phyloP scores from a whole-genome alignment of 1,139 yeast genomes.

The Hanseniaspora uvarum region DNA sequence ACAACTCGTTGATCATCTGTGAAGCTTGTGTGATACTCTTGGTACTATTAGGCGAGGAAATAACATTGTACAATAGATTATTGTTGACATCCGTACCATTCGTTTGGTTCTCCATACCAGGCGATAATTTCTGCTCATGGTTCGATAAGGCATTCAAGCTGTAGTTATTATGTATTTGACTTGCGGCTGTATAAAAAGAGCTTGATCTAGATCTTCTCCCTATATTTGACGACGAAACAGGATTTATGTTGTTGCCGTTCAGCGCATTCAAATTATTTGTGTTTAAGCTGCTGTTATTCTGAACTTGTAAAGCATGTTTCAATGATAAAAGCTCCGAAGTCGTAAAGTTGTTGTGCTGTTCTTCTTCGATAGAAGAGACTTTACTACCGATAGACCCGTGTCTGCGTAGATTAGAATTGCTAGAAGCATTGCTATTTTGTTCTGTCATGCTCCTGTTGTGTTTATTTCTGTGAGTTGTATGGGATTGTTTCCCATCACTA shows the following conservation, averaged over 20 bases:
- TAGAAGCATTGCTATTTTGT: conserved; percentile 1
- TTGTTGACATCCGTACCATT: background rate
- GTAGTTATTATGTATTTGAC: background rate
- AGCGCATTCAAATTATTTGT: conserved; percentile 18
- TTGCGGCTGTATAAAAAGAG: conserved; percentile 11
- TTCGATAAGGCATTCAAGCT: background rate
- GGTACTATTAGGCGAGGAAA: conserved; percentile 14
- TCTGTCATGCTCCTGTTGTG: background rate
- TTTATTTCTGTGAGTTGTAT: background rate
- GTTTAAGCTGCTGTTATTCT: conserved; percentile 16
- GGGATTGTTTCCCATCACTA: background rate
- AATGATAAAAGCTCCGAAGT: conserved; percentile 13
- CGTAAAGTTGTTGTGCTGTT: conserved; percentile 11
- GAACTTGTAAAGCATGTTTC: conserved; percentile 15
- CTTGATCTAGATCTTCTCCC: conserved; percentile 16
- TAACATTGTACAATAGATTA: conserved; percentile 5
- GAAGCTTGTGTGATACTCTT: conserved; percentile 15
- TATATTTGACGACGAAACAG: background rate
- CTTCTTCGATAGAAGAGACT: conserved; percentile 3
- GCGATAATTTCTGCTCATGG: background rate
- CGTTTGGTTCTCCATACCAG: background rate
- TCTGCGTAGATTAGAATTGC: background rate
- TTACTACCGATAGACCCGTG: conserved; percentile 2
- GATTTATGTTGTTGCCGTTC: background rate
- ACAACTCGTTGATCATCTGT: conserved; percentile 3